These are phyloP conservation scores for Lachnellula occidentalis DNA, from an alignment of 2,329 filamentous ascomycete species.

Conservation along the genomic window DNA sequence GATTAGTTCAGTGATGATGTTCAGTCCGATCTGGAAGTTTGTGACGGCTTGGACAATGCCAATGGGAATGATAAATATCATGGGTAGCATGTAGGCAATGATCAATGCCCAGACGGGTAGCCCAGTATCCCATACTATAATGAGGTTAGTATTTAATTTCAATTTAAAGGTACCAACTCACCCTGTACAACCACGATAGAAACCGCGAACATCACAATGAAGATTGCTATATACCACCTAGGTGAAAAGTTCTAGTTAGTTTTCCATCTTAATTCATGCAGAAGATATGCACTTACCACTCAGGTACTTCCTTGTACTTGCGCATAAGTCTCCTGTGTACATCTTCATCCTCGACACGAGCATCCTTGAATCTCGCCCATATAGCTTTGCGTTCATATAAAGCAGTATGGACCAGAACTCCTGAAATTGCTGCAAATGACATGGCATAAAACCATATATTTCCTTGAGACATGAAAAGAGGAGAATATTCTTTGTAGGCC, in stretches of 20 bases:
- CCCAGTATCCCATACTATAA: conserved; percentile 14
- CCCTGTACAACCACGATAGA: neutral
- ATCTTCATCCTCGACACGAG: conserved; percentile 39
- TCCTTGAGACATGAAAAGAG: conserved; percentile 58
- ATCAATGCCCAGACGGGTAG: conserved; percentile 33
- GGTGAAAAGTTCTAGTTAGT: no score
- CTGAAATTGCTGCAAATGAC: conserved; percentile 60
- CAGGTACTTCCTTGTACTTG: conserved; percentile 48
- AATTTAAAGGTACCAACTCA: neutral
- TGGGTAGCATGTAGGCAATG: conserved; percentile 28
- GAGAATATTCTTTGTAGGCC: conserved; percentile 56
- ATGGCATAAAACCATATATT: conserved; percentile 52
- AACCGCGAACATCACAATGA: conserved; percentile 44
- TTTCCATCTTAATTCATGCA: no score
- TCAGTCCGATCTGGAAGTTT: conserved; percentile 43
- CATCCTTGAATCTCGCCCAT: conserved; percentile 37
- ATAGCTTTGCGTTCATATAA: conserved; percentile 64
- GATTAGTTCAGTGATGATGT: conserved; percentile 45
- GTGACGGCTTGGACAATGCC: conserved; percentile 43
- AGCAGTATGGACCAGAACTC: conserved; percentile 56
- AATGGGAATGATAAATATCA: conserved; percentile 29
- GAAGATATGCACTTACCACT: conserved; percentile 34
- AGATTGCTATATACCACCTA: conserved; percentile 39
- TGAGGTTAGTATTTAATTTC: neutral
- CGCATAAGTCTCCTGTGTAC: conserved; percentile 51